Percentiles rank a stretch among this genome's conserved stretches.
These are phyloP conservation scores for Prinsepia uniflora DNA, from an alignment of 306 rosid species.

Conservation along the genomic window DNA sequence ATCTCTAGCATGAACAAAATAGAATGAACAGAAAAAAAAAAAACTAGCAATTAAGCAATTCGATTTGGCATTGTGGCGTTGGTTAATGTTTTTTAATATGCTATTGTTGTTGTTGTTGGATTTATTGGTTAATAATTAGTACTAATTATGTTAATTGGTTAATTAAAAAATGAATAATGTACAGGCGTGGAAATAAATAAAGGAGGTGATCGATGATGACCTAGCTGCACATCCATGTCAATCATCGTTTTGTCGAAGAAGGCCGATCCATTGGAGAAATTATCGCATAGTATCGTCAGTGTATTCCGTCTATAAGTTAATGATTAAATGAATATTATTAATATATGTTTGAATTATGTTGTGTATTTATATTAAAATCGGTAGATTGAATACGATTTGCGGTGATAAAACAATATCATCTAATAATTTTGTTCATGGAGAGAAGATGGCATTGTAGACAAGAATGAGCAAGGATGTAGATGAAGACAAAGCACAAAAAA, in stretches of 20 bases:
- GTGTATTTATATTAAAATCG: too few species aligned
- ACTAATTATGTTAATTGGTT: neutral
- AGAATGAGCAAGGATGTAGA: neutral
- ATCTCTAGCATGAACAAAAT: neutral
- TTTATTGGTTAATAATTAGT: neutral
- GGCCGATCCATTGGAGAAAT: neutral
- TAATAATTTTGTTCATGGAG: too few species aligned
- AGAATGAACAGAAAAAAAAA: neutral
- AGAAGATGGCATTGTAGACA: neutral
- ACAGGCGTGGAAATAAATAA: constrained; percentile 33
- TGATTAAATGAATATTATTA: too few species aligned
- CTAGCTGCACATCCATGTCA: constrained; percentile 16
- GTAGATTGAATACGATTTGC: too few species aligned
- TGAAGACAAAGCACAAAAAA: neutral
- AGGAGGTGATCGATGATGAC: constrained; percentile 23
- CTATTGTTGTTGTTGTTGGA: neutral
- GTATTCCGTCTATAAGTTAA: too few species aligned
- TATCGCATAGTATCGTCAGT: too few species aligned
- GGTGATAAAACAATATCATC: too few species aligned
- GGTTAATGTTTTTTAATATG: neutral
- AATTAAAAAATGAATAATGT: constrained; percentile 14
- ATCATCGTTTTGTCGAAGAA: neutral
- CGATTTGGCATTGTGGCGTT: neutral
- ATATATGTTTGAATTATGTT: too few species aligned
- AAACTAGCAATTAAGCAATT: too few species aligned